A percentile compares a stretch with the other conserved stretches of the same genome.
Conservation (phyloP, 2,329 filamentous ascomycete species). For the Aspergillus fischeri region DNA sequence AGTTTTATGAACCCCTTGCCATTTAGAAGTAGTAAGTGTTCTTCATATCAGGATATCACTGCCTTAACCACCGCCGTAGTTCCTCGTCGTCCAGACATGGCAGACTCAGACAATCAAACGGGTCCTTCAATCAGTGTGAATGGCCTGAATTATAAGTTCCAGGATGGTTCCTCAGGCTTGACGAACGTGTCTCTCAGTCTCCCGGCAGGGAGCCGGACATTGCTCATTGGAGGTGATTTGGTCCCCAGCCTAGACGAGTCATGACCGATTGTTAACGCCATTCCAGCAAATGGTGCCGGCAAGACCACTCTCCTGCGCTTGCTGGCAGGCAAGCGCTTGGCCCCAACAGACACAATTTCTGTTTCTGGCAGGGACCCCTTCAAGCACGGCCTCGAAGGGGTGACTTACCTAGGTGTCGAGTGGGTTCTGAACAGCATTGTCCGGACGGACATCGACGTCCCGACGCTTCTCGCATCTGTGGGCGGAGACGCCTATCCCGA, state of each 20-base stretch:
- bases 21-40: neutral
- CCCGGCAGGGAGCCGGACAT: constrained; percentile 77
- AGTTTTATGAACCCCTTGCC: neutral
- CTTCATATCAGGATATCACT: neutral
- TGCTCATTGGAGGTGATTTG: constrained; percentile 75
- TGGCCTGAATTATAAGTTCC: constrained; percentile 82
- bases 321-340: constrained; percentile 89
- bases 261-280: constrained; percentile 10
- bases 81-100: constrained; percentile 12
- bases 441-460: constrained; percentile 87
- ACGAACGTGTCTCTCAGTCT: constrained; percentile 69
- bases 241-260: neutral
- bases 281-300: constrained; percentile 80
- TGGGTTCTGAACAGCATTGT: constrained; percentile 98
- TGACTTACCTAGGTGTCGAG: constrained; percentile 94
- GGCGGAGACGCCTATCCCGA: constrained; percentile 79
- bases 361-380: constrained; percentile 89
- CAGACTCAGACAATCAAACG: constrained; percentile 6
- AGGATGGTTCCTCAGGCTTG: constrained; percentile 76
- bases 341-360: constrained; percentile 68
- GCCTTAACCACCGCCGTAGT: neutral
- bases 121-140: constrained; percentile 64
- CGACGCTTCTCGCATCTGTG: constrained; percentile 76
- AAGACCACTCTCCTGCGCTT: constrained; percentile 96
- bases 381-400: constrained; percentile 81